These are phyloP conservation scores for Globisporangium yorkense DNA, from an alignment of 352 stramenopile genomes.

Conservation along the genomic window DNA sequence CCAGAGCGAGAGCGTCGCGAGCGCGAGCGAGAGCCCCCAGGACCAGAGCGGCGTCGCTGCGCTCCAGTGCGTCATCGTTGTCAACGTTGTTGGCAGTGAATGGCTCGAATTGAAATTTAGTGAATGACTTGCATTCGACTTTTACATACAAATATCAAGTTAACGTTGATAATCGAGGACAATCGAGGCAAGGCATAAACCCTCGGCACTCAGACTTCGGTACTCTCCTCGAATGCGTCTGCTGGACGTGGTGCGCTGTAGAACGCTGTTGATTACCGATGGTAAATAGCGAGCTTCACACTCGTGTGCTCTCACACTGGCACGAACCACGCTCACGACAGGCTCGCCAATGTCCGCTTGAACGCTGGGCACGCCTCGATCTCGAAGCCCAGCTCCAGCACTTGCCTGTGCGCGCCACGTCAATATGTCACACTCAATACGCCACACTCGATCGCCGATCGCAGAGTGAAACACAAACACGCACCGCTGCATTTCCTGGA, in stretches of 20 bases:
- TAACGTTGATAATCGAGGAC: not conserved
- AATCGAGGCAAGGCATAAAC: too few relatives aligned
- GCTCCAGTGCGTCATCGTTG: slow-evolving; percentile 17
- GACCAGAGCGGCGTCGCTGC: slow-evolving; percentile 32
- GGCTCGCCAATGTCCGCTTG: slow-evolving; percentile 11
- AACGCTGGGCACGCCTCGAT: slow-evolving; percentile 30
- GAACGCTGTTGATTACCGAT: not conserved
- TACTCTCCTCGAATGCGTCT: too few relatives aligned
- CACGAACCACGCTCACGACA: slow-evolving; percentile 7
- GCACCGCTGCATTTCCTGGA: slow-evolving; percentile 68
- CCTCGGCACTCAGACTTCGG: too few relatives aligned
- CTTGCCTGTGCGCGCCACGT: slow-evolving; percentile 30
- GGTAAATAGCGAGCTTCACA: not conserved
- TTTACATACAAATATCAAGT: not conserved
- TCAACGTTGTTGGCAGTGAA: slow-evolving; percentile 5
- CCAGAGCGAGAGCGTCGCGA: slow-evolving; percentile 65
- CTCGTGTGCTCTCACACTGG: not conserved
- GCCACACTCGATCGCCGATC: not conserved
- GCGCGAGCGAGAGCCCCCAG: slow-evolving; percentile 51
- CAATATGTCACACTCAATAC: not conserved
- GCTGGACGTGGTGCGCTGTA: too few relatives aligned
- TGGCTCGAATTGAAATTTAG: not conserved
- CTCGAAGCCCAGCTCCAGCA: slow-evolving; percentile 38
- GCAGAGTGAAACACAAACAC: not conserved
- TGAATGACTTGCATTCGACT: slow-evolving; percentile 6